Conservation (phyloP, 164 flowering plant species). For the Tetracentron sinense region DNA sequence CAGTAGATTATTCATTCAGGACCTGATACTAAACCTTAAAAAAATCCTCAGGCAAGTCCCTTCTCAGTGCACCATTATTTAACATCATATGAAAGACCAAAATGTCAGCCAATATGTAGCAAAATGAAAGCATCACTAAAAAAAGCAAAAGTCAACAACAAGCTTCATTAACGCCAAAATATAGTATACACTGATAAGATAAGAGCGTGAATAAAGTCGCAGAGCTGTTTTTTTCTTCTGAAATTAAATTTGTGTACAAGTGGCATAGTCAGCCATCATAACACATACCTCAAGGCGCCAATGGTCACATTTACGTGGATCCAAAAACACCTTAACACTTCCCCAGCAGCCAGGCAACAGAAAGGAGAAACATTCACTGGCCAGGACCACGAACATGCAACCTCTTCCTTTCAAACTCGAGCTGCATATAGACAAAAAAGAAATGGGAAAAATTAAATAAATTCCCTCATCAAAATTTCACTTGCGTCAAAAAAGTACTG, state of each 20-base stretch:
- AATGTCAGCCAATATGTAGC: no score
- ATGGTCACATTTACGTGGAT: neutral
- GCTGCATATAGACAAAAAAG: slow-evolving; percentile 27
- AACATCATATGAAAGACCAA: no score
- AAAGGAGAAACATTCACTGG: slow-evolving; percentile 26
- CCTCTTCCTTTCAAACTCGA: slow-evolving; percentile 78
- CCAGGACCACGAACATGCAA: slow-evolving; percentile 45
- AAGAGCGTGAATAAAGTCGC: no score
- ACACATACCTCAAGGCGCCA: slow-evolving; percentile 11
- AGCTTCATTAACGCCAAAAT: no score
- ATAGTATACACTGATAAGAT: no score
- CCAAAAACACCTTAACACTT: neutral
- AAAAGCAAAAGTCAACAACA: no score
- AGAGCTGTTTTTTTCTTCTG: neutral
- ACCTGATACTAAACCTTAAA: no score
- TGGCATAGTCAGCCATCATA: neutral
- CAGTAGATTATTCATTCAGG: no score
- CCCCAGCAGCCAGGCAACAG: neutral
- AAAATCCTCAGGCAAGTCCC: no score
- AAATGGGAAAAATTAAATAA: neutral
- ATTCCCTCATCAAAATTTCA: no score
- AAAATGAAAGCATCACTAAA: no score
- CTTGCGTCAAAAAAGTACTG: neutral
- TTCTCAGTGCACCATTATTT: no score
- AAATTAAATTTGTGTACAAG: neutral